Evolutionary conservation across 2,329 filamentous ascomycete species (phyloP), one percentile per base, ranked within the genome.

Genomic region (Cladorrhinum sp.): DNA sequence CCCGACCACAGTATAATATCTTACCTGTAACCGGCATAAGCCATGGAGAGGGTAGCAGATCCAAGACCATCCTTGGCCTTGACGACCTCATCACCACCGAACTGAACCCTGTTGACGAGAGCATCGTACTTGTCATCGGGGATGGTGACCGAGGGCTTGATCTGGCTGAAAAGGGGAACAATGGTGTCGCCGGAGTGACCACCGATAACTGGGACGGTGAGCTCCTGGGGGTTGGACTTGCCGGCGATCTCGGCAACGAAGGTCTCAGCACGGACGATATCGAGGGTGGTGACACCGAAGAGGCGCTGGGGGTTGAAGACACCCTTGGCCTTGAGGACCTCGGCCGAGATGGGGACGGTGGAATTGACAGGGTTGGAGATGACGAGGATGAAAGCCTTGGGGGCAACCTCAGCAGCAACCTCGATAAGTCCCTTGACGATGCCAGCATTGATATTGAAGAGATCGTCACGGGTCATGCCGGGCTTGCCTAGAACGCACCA

Each of bases 341-440:
- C 95, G 70, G 93, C 95, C 66, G 95, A 91, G 73, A 99, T 97
- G 66, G 95, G 95, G 61, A 99, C 95, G 61, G 95, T 99, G 57
- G 92, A 96, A 88, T 99, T 99, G 79, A 99, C 95, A 62, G 95
- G 95, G 86, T 99, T 99, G 73, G 94, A 98, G 79, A 99, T 99
- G 82, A 99, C 88, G 67, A 98, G 87, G 75, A 96, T 87, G 80
- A 89, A 96, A 59, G 95, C 95, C 77, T 97, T 96, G 75, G 95
- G 95, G 75, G 88, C 88, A 73, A 89, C 86, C 75, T 97, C 88
- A 70, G 94, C 92, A 71, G 92, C 86, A 57, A 90, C 88, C 82
- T 96, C 90, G 71, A 96, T 89, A 69, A 99, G 85, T 70, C 91
- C 92, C 80, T 95, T 92, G 74, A 99, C 95, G 74, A 99, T 99